These are phyloP conservation scores for Fusarium multiceps DNA, from an alignment of 2,329 filamentous ascomycete genomes.

Conservation along the genomic window DNA sequence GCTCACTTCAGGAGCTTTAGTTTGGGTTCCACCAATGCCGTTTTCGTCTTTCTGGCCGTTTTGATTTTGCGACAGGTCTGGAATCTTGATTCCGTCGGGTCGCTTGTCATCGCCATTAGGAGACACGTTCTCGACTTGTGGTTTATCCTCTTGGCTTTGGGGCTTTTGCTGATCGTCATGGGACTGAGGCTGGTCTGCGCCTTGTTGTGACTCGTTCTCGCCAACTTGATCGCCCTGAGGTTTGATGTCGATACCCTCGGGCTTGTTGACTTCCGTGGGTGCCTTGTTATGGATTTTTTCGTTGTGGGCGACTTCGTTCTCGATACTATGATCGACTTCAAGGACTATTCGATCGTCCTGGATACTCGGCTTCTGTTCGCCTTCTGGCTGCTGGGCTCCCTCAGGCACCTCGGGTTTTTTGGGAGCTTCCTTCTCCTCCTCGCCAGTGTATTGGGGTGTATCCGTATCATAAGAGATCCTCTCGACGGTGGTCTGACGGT, in stretches of 20 bases:
- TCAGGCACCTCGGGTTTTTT: neutral
- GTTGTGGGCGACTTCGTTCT: neutral
- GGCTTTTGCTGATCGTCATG: constrained; percentile 1
- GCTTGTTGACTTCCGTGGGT: neutral
- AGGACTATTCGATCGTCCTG: constrained; percentile 10
- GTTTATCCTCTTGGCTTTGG: constrained; percentile 12
- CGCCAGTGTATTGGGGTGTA: constrained; percentile 18
- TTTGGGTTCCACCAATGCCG: constrained; percentile 1
- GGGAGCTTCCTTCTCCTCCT: constrained; percentile 17
- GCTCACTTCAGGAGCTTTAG: neutral
- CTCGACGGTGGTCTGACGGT: constrained; percentile 2
- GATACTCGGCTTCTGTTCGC: neutral
- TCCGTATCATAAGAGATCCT: constrained; percentile 16
- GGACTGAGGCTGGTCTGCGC: neutral
- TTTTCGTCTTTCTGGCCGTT: constrained; percentile 11
- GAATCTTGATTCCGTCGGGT: neutral
- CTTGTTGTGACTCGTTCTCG: neutral
- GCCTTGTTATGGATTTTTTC: neutral
- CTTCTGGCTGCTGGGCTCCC: constrained; percentile 3
- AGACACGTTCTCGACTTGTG: constrained; percentile 3
- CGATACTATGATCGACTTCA: constrained; percentile 5
- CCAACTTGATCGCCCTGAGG: neutral
- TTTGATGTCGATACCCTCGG: neutral
- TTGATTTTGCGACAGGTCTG: constrained; percentile 13
- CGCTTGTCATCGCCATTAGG: constrained; percentile 34